These are phyloP conservation scores for Pelargonium fulgidum DNA, from an alignment of 441 rosid genomes.

Conservation along the genomic window DNA sequence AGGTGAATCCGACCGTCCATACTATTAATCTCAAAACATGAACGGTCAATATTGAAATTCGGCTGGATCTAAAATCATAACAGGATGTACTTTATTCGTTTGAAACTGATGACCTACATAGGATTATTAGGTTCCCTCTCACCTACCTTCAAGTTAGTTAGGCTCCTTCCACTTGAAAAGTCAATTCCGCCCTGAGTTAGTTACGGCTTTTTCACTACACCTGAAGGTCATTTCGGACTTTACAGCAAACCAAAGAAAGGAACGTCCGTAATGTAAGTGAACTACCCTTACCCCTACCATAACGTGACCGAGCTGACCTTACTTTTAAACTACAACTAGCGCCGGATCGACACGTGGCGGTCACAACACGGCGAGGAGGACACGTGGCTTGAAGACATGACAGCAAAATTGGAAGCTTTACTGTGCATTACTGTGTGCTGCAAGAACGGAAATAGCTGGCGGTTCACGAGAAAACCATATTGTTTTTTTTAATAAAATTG, in stretches of 20 bases:
- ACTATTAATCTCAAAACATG: not conserved
- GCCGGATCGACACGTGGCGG: slow-evolving; percentile 10
- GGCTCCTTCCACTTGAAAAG: slow-evolving; percentile 21
- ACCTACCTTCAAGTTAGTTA: slow-evolving; percentile 8
- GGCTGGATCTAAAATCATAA: slow-evolving; percentile 13
- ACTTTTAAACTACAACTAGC: not conserved
- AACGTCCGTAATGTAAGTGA: slow-evolving; percentile 9
- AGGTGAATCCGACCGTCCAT: not conserved
- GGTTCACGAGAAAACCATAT: slow-evolving; percentile 10
- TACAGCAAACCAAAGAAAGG: too few relatives aligned
- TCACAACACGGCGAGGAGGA: not conserved
- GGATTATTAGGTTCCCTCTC: not conserved
- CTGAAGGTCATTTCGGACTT: slow-evolving; percentile 15
- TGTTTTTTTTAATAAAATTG: not conserved
- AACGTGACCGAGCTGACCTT: slow-evolving; percentile 2
- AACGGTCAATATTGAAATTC: not conserved
- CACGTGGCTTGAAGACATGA: not conserved
- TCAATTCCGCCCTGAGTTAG: slow-evolving; percentile 27
- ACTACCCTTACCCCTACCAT: not conserved
- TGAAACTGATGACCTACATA: slow-evolving; percentile 3
- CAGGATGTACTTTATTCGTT: slow-evolving; percentile 21
- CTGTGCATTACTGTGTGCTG: slow-evolving; percentile 25
- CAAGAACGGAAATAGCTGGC: slow-evolving; percentile 33
- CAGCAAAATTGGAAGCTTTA: too few relatives aligned
- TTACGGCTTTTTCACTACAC: slow-evolving; percentile 16